These are phyloP conservation scores for Tolypocladium nubicola DNA, from an alignment of 2,329 filamentous ascomycete genomes.

Conservation along the genomic window DNA sequence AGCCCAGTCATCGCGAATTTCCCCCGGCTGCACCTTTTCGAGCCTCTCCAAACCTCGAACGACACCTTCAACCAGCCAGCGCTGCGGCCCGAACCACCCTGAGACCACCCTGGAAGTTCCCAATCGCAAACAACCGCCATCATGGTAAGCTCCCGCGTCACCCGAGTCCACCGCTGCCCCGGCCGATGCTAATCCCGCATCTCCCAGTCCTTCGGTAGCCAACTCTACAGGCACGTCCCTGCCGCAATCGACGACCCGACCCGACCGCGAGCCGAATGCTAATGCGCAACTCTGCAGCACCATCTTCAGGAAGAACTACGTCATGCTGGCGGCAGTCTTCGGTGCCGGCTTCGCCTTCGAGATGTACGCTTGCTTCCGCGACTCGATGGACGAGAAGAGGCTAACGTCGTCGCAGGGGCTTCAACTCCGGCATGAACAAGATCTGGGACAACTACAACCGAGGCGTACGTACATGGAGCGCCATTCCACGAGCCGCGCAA, in stretches of 20 bases:
- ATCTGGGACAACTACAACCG: slow-evolving; percentile 87
- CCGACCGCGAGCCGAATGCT: slow-evolving; percentile 11
- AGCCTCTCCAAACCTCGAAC: slow-evolving; percentile 14
- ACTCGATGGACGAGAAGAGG: slow-evolving; percentile 9
- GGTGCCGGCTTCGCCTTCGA: slow-evolving; percentile 81
- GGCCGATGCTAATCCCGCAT: slow-evolving; percentile 23
- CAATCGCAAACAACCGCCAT: slow-evolving; percentile 21
- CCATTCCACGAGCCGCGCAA: background rate
- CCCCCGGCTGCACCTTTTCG: slow-evolving; percentile 6
- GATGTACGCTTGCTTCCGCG: slow-evolving; percentile 53
- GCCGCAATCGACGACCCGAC: slow-evolving; percentile 7
- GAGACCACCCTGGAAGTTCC: slow-evolving; percentile 13
- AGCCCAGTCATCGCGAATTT: slow-evolving; percentile 17
- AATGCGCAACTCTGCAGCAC: slow-evolving; percentile 42
- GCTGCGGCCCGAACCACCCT: slow-evolving; percentile 14
- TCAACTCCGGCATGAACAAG: slow-evolving; percentile 71
- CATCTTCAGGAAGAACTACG: slow-evolving; percentile 76
- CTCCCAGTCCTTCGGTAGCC: slow-evolving; percentile 23
- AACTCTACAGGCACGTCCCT: slow-evolving; percentile 29
- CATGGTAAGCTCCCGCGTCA: slow-evolving; percentile 21
- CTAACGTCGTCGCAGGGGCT: slow-evolving; percentile 51
- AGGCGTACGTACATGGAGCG: slow-evolving; percentile 56
- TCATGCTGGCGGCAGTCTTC: slow-evolving; percentile 84
- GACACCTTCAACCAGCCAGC: slow-evolving; percentile 15
- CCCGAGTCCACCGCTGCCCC: background rate